Conservation (phyloP, 768 basidiomycete genomes). For the Boletus huronensis region DNA sequence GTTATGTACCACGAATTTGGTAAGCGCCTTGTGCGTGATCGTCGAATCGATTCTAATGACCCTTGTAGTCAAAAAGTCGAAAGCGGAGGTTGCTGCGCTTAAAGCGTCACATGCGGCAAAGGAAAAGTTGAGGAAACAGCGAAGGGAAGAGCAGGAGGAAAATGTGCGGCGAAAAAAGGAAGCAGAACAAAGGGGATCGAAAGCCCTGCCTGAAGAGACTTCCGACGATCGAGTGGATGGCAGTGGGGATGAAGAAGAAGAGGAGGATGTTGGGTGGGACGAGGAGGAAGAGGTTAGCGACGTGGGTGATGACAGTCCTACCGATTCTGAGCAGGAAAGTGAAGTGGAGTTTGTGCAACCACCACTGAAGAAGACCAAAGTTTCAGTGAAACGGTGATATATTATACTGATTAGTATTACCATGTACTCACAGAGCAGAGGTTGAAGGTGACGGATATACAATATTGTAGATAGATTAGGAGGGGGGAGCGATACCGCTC, state of each 20-base stretch:
- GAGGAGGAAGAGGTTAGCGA: slow-evolving; percentile 66
- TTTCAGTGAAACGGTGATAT: slow-evolving; percentile 44
- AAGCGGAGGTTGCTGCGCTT: slow-evolving; percentile 63
- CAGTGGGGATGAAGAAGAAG: slow-evolving; percentile 39
- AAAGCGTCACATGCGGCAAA: slow-evolving; percentile 76
- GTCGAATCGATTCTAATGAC: slow-evolving; percentile 3
- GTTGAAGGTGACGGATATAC: slow-evolving; percentile 7
- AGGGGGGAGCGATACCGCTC: slow-evolving; percentile 17
- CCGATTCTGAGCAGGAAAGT: slow-evolving; percentile 41
- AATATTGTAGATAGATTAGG: slow-evolving; percentile 8
- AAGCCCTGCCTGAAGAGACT: slow-evolving; percentile 27
- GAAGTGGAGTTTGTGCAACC: slow-evolving; percentile 47
- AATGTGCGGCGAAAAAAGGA: slow-evolving; percentile 86
- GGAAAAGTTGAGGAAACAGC: slow-evolving; percentile 68
- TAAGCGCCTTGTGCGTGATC: slow-evolving; percentile 36
- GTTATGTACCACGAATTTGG: slow-evolving; percentile 95
- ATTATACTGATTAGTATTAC: slow-evolving; percentile 8
- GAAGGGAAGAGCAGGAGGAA: slow-evolving; percentile 85
- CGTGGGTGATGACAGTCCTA: slow-evolving; percentile 43
- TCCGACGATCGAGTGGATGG: slow-evolving; percentile 42
- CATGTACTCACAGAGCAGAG: slow-evolving; percentile 5
- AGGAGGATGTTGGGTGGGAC: slow-evolving; percentile 45
- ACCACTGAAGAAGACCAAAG: slow-evolving; percentile 55
- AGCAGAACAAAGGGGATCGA: slow-evolving; percentile 26
- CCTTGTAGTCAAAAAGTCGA: slow-evolving; percentile 80